phyloP scores from a whole-genome alignment of 2,329 filamentous ascomycete species.

The Zarea fungicola region DNA sequence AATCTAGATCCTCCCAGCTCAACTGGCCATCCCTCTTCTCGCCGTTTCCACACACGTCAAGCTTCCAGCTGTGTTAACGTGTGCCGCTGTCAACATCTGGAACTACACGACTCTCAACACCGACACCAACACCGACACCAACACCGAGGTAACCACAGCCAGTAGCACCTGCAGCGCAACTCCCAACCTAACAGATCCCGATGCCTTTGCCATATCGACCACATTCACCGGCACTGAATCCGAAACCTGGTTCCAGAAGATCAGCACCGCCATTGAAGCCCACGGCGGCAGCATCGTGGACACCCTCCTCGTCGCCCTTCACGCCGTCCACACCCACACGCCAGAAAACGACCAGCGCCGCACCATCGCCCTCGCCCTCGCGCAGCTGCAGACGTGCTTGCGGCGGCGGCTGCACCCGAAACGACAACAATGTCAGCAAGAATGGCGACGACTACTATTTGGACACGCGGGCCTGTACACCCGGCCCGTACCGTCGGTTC shows the following conservation, averaged over 20 bases:
- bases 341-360: slow-evolving; percentile 50
- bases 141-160: too few relatives aligned
- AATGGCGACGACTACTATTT: slow-evolving; percentile 30
- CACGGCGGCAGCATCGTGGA: slow-evolving; percentile 70
- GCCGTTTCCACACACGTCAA: slow-evolving; percentile 66
- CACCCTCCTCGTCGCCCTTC: slow-evolving; percentile 69
- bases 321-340: slow-evolving; percentile 53
- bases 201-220: slow-evolving; percentile 64
- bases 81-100: slow-evolving; percentile 82
- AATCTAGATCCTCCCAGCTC: slow-evolving; percentile 64
- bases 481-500: slow-evolving; percentile 73
- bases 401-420: slow-evolving; percentile 48
- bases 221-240: slow-evolving; percentile 86
- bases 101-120: slow-evolving; percentile 79
- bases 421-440: too few relatives aligned
- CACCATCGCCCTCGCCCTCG: slow-evolving; percentile 57
- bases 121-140: too few relatives aligned
- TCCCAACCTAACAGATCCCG: slow-evolving; percentile 55
- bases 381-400: slow-evolving; percentile 60
- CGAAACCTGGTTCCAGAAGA: slow-evolving; percentile 90
- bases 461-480: slow-evolving; percentile 87
- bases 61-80: slow-evolving; percentile 84
- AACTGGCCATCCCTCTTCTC: slow-evolving; percentile 73
- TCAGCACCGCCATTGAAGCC: slow-evolving; percentile 90
- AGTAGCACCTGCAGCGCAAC: slow-evolving; percentile 29